phyloP scores from a whole-genome alignment of 1,284 basidiomycete genomes.

The Cryptococcus amylolentus region DNA sequence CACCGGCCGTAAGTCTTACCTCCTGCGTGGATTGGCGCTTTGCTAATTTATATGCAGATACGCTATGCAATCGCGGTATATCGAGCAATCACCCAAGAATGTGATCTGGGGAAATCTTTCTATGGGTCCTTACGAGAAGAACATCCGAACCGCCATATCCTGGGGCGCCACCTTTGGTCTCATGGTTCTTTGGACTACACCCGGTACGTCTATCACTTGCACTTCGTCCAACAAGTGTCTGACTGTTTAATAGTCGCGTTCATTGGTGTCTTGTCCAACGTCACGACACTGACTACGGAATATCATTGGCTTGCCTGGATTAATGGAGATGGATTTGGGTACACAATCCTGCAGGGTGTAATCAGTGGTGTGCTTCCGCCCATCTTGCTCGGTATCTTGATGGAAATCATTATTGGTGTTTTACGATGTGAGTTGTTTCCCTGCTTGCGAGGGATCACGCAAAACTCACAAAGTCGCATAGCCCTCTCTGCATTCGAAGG shows the following conservation, averaged over 20 bases:
- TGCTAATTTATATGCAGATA: conserved; percentile 25
- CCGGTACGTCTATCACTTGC: conserved; percentile 36
- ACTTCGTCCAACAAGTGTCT: not conserved
- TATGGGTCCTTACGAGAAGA: conserved; percentile 83
- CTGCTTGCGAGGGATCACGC: not conserved
- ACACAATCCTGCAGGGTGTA: conserved; percentile 57
- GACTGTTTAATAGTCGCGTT: conserved; percentile 41
- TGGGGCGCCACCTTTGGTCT: conserved; percentile 58
- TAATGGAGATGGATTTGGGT: conserved; percentile 40
- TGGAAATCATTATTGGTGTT: conserved; percentile 58
- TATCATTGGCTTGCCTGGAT: conserved; percentile 65
- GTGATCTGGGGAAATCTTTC: conserved; percentile 64
- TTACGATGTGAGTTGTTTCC: conserved; percentile 55
- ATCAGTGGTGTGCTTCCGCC: conserved; percentile 65
- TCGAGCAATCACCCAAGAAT: conserved; percentile 67
- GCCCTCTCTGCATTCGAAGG: conserved; percentile 67
- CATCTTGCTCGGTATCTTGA: conserved; percentile 63
- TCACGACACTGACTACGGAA: conserved; percentile 49
- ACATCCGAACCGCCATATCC: conserved; percentile 55
- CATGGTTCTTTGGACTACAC: conserved; percentile 65
- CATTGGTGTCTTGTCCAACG: conserved; percentile 54
- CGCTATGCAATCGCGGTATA: conserved; percentile 62
- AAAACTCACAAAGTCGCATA: conserved; percentile 24
- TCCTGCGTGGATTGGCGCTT: not conserved
- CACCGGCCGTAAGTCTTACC: conserved; percentile 61